phyloP scores from a whole-genome alignment of 1,284 basidiomycete genomes.

The Ustilago nuda region DNA sequence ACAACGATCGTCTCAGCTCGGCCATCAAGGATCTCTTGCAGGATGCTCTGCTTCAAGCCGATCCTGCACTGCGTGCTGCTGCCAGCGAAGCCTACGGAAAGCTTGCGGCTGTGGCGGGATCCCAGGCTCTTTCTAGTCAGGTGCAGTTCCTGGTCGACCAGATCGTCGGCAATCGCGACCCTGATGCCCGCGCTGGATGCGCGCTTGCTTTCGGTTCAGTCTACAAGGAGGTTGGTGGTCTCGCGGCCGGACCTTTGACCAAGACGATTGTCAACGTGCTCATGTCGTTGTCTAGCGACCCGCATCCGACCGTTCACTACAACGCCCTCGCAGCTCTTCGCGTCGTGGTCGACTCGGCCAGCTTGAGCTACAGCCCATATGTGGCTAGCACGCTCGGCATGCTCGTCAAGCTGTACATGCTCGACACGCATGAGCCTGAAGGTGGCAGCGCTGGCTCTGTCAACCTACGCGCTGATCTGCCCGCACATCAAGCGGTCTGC shows the following conservation, averaged over 20 bases:
- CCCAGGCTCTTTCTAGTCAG: slow-evolving; percentile 84
- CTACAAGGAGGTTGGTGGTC: slow-evolving; percentile 89
- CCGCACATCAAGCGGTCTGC: slow-evolving; percentile 90
- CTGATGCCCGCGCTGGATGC: slow-evolving; percentile 91
- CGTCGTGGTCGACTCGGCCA: slow-evolving; percentile 89
- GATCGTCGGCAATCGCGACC: slow-evolving; percentile 95
- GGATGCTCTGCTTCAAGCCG: slow-evolving; percentile 85
- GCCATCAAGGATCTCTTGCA: slow-evolving; percentile 82
- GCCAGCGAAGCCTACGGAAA: slow-evolving; percentile 93
- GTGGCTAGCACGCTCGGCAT: slow-evolving; percentile 89
- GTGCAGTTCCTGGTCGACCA: slow-evolving; percentile 93
- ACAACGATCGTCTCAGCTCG: slow-evolving; percentile 77
- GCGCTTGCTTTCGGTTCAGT: slow-evolving; percentile 94
- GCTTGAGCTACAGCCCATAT: slow-evolving; percentile 89
- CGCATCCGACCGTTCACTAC: slow-evolving; percentile 95
- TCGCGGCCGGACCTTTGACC: slow-evolving; percentile 90
- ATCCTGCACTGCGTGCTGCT: slow-evolving; percentile 79
- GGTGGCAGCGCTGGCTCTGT: slow-evolving; percentile 82
- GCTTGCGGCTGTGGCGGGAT: slow-evolving; percentile 84
- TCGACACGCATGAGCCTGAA: slow-evolving; percentile 92
- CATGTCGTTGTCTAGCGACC: slow-evolving; percentile 94
- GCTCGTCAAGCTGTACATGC: slow-evolving; percentile 88
- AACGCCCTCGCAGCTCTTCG: slow-evolving; percentile 88
- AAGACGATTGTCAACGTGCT: slow-evolving; percentile 96
- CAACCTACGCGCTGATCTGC: slow-evolving; percentile 89